phyloP scores from a whole-genome alignment of 257 asterid genomes.

The Parsonsia alboflavescens region DNA sequence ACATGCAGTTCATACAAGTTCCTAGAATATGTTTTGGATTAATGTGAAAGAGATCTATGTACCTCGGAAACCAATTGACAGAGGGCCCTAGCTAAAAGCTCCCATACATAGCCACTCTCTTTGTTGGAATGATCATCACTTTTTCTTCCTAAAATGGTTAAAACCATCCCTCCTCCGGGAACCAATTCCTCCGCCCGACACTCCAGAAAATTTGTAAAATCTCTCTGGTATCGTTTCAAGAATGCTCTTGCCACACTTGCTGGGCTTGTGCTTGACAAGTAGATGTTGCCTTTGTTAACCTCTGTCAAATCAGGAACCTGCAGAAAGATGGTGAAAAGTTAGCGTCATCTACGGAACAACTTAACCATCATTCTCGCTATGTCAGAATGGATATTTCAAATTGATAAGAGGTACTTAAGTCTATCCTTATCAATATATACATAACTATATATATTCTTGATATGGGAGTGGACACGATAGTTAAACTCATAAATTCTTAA shows the following conservation, averaged over 20 bases:
- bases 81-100: background rate
- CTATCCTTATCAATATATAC: no score
- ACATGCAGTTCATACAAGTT: no score
- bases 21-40: no score
- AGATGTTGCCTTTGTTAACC: conserved; percentile 41
- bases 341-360: no score
- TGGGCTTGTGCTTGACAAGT: conserved; percentile 41
- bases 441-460: no score
- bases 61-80: background rate
- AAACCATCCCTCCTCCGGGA: conserved; percentile 57
- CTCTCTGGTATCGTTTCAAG: conserved; percentile 42
- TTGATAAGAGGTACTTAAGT: no score
- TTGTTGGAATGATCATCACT: conserved; percentile 40
- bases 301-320: conserved; percentile 18
- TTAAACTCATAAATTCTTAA: no score
- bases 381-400: no score
- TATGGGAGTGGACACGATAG: no score
- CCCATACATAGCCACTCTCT: conserved; percentile 34
- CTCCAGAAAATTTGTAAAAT: conserved; percentile 43
- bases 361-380: no score
- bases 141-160: conserved; percentile 58
- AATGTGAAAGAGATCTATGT: background rate
- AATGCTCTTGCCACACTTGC: conserved; percentile 44
- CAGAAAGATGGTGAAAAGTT: no score
- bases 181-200: conserved; percentile 56